phyloP scores from a whole-genome alignment of 106 monocot genomes.

The Vanilla planifolia region DNA sequence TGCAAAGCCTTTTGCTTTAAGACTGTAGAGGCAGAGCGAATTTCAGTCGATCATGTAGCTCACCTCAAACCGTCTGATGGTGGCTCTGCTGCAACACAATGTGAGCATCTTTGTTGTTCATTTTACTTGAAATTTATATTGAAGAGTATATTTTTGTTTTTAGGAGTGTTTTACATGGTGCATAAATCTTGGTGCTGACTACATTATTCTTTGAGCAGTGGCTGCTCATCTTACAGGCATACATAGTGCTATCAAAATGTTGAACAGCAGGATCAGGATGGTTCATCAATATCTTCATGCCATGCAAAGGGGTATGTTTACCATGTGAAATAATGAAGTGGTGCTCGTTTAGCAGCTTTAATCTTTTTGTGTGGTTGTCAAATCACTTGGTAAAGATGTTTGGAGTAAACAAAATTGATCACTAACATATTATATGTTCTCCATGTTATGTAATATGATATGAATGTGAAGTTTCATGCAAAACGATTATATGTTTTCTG shows the following conservation, averaged over 20 bases:
- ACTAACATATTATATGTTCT: too few species aligned
- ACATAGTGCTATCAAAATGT: conserved; percentile 99
- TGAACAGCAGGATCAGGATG: conserved; percentile 87
- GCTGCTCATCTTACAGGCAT: conserved; percentile 98
- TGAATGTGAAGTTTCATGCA: too few species aligned
- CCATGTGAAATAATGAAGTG: too few species aligned
- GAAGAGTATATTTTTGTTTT: not conserved
- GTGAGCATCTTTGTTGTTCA: conserved; percentile 26
- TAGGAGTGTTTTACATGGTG: not conserved
- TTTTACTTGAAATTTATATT: not conserved
- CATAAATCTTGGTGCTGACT: not conserved
- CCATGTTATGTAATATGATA: too few species aligned
- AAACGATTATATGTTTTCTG: too few species aligned
- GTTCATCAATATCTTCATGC: conserved; percentile 87
- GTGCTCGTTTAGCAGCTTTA: too few species aligned
- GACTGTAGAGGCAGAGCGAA: conserved; percentile 98
- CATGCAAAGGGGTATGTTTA: conserved; percentile 66
- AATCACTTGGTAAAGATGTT: too few species aligned
- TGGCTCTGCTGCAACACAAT: conserved; percentile 95
- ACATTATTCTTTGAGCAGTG: conserved; percentile 45
- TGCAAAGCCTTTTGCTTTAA: conserved; percentile 18
- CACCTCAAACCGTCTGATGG: conserved; percentile 99
- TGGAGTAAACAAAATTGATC: too few species aligned
- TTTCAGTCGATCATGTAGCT: conserved; percentile 98
- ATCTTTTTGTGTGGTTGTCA: too few species aligned